Base-by-base conservation (phyloP, 2,329 filamentous ascomycete genomes). In the Pyrenophora seminiperda region DNA sequence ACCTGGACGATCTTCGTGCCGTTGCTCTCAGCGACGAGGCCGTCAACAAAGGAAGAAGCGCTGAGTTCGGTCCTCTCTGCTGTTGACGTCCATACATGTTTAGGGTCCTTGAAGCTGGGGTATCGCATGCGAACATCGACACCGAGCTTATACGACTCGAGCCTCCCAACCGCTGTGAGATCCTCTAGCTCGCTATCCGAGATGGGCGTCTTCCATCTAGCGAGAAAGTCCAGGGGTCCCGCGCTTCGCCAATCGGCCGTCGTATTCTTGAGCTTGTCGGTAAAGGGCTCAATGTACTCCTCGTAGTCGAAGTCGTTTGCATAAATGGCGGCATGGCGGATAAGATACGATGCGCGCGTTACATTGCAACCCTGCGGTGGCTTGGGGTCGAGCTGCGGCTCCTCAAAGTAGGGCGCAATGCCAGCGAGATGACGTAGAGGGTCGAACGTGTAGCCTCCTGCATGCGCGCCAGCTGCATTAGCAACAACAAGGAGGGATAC, bases 31-130 rank as follows among this genome's bases (percentile, higher is more conserved):
- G 73, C 70, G 56, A 83, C 80, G 7, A 85, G 73, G 0, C 83
- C 84, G 3, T 79, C 76, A 19, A 84, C 82, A 13, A 88, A 78
- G 0, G 80, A 79, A 59, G 82, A 72, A 0, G 84, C 83, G 7
- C 81, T 83, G 66, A 83, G 78, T 34, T 77, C 74, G 0, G 84
- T 87, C 14, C 85, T 74, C 67, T 86, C 83, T 0, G 85, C 84
- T 0, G 83, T 85, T 5, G 82, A 84, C 1, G 83, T 78, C 83
- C 84, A 87, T 1, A 87, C 75, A 40, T 78, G 79, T 51, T 75
- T 73, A 0, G 84, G 84, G 4, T 79, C 63, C 47, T 72, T 76
- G 30, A 87, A 71, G 33, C 74, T 70, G 0, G 80, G 80, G 60
- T 88, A 87, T 40, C 83, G 76, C 61, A 85, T 80, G 13, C 78